phyloP scores from a whole-genome alignment of 768 basidiomycete species.

The Collybia mongolica region DNA sequence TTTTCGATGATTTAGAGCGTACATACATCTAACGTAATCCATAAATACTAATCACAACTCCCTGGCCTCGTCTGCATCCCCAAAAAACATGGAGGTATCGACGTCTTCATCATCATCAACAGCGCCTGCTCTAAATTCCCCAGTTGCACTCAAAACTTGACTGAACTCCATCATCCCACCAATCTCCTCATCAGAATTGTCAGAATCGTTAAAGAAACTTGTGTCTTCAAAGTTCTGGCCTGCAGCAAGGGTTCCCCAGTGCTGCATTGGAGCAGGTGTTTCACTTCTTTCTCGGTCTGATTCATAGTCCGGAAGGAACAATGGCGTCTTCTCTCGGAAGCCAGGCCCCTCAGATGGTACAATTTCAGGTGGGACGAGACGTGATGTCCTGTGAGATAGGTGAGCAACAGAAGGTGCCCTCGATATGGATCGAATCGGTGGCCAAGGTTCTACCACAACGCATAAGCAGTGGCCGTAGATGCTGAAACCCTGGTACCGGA shows the following conservation, averaged over 20 bases:
- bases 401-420: constrained; percentile 21
- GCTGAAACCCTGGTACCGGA: constrained; percentile 69
- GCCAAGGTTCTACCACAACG: constrained; percentile 83
- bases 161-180: constrained; percentile 75
- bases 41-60: constrained; percentile 41
- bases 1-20: not conserved
- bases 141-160: constrained; percentile 61
- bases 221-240: constrained; percentile 27
- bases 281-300: constrained; percentile 33
- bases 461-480: constrained; percentile 75
- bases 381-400: constrained; percentile 25
- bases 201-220: constrained; percentile 25
- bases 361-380: constrained; percentile 30
- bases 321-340: constrained; percentile 51
- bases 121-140: constrained; percentile 55
- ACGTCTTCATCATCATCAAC: constrained; percentile 75
- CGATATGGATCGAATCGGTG: constrained; percentile 41
- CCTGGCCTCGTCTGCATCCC: constrained; percentile 77
- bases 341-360: constrained; percentile 15
- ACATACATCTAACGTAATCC: constrained; percentile 8
- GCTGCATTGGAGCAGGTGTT: constrained; percentile 34
- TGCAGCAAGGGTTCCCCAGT: constrained; percentile 6
- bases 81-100: constrained; percentile 72
- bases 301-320: constrained; percentile 69
- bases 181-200: constrained; percentile 33